Base-by-base conservation (phyloP, 441 rosid species). In the Syzygium malaccense region DNA sequence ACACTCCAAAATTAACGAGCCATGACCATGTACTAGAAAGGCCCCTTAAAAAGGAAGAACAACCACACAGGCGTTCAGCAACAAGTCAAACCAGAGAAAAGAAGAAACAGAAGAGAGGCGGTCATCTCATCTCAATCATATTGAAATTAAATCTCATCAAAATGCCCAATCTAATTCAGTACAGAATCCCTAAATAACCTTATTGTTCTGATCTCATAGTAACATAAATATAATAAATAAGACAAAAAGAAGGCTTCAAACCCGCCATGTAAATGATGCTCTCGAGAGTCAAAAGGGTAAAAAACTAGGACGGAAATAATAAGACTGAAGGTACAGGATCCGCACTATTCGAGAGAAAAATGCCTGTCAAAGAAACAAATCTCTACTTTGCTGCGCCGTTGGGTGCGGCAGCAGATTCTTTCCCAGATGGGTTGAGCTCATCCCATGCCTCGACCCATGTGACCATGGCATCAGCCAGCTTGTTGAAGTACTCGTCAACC, bases 371-470 rank as follows among this genome's bases (percentile, higher is more conserved):
- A 18, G 26, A 62, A 88, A 60, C 33, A 80, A 86, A 33, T 55
- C 60, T 90, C 91, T 86, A 88, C 89, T 91, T 90, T 57, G 95
- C 93, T 86, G 92, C 93, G 90, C 92, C 96, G 45, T 90, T 93
- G 55, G 93, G 68, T 18, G 55, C 87, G 7, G 86, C 89, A 26
- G 89, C 92, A 54, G 91, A 49, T 85, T 88, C 88, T 14, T 91
- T 90, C 18, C 91, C 93, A 13, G 94, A 6, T 48, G 96, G 94
- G 95, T 97, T 97, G 58, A 95, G 98, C 92, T 96, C 98, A 71
- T 97, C 99, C 99, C 99, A 97, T 87, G 98, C 98, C 85, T 96
- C 96, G 71, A 97, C 95, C 99, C 99, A 97, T 33, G 98, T 96
- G 68, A 96, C 96, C 99, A 96, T 97, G 90, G 99, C 99, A 80